Percentiles rank a stretch among this genome's conserved stretches.
These are phyloP conservation scores for Priceomyces carsonii DNA, from an alignment of 805 yeast genomes.

Conservation along the genomic window DNA sequence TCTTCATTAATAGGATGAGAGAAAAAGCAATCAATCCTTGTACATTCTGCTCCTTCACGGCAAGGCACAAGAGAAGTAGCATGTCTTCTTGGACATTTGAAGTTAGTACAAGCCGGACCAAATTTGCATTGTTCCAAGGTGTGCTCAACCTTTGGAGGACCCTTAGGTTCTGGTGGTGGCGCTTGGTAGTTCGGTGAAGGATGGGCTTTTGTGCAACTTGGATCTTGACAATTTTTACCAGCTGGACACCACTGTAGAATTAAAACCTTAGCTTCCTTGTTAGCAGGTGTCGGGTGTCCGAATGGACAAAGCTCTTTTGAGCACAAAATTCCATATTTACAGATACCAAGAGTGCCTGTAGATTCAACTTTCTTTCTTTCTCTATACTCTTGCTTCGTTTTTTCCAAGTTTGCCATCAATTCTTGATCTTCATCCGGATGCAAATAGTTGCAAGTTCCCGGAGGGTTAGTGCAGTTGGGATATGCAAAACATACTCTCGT, in stretches of 20 bases:
- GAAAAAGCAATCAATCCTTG: conserved; percentile 78
- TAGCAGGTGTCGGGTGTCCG: conserved; percentile 91
- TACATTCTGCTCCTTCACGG: conserved; percentile 79
- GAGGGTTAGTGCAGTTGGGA: conserved; percentile 76
- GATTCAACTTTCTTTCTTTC: conserved; percentile 41
- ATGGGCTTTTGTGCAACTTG: conserved; percentile 72
- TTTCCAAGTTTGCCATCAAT: conserved; percentile 66
- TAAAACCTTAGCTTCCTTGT: conserved; percentile 67
- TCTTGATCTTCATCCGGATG: conserved; percentile 86
- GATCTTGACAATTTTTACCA: conserved; percentile 63
- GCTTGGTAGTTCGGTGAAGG: conserved; percentile 61
- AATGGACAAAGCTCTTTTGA: conserved; percentile 79
- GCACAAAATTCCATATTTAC: conserved; percentile 78
- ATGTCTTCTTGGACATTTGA: conserved; percentile 80
- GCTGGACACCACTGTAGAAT: conserved; percentile 75
- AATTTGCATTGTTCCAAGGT: conserved; percentile 82
- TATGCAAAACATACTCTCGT: conserved; percentile 70
- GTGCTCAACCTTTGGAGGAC: conserved; percentile 15
- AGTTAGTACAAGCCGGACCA: conserved; percentile 74
- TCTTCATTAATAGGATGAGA: conserved; percentile 78
- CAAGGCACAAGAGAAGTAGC: conserved; percentile 73
- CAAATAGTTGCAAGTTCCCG: conserved; percentile 79
- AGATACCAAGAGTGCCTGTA: conserved; percentile 52
- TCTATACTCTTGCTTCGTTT: conserved; percentile 52
- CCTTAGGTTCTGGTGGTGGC: conserved; percentile 14